Percentiles rank a stretch among this genome's conserved stretches.
phyloP scores from a whole-genome alignment of 2,329 filamentous ascomycete species.

The Macroventuria anomochaeta region DNA sequence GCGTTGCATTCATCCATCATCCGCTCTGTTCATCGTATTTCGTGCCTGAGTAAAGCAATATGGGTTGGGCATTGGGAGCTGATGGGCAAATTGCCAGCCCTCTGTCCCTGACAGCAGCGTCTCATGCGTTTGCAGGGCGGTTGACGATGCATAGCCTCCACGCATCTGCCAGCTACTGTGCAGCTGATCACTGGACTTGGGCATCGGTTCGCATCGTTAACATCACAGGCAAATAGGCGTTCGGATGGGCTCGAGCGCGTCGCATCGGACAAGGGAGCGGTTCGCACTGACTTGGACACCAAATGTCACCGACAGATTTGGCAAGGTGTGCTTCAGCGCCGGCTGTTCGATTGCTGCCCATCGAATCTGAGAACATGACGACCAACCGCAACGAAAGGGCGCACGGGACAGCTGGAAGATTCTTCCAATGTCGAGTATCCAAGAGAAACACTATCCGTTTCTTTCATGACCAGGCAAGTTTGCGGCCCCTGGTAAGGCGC shows the following conservation, averaged over 20 bases:
- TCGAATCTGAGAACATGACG: constrained; percentile 28
- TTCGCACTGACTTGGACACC: constrained; percentile 2
- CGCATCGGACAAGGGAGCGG: constrained; percentile 2
- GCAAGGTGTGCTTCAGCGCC: constrained; percentile 20
- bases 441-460: background rate
- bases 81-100: constrained; percentile 28
- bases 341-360: constrained; percentile 35
- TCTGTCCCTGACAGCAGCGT: constrained; percentile 29
- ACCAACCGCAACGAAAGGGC: constrained; percentile 4
- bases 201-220: constrained; percentile 6
- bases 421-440: background rate
- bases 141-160: constrained; percentile 35
- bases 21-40: constrained; percentile 8
- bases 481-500: constrained; percentile 6
- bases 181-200: constrained; percentile 10
- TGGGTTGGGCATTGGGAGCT: constrained; percentile 36
- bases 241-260: constrained; percentile 5
- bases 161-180: constrained; percentile 12
- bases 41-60: constrained; percentile 22
- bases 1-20: constrained; percentile 21
- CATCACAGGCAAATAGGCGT: constrained; percentile 12
- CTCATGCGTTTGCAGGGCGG: constrained; percentile 12
- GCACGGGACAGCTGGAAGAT: constrained; percentile 3
- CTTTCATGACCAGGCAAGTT: constrained; percentile 10
- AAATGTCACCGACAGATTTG: background rate